Base-by-base conservation (phyloP, 345 rosid species). In the Corymbia maculata region DNA sequence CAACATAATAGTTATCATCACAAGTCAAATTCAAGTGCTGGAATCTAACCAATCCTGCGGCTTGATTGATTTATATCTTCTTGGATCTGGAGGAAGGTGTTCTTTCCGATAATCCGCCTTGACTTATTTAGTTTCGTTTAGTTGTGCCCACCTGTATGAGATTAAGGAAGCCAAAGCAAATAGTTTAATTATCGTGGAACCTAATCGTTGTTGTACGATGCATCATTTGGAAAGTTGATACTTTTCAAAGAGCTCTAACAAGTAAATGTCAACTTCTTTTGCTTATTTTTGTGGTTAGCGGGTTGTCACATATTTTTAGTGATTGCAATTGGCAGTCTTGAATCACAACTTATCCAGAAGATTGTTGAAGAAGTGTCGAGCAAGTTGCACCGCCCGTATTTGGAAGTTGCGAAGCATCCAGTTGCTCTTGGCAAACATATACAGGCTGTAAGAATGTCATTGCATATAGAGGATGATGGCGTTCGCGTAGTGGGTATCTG, bases 281-380 rank as follows among this genome's bases (percentile, higher is more conserved):
- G 28, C 55, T 32, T 52, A 19, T 50, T 52, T 30, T 24, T 52
- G 17, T 42, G 50, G 28, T 59, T 19, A 16, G 42, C 4, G 45
- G 19, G 26, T 14, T 32, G n/a, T 86, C 68, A 12, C 52, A 51
- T 11, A 6, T 30, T 13, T 36, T 10, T 52, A 19, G 13, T 52
- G 21, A 47, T 84, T 55, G 36, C 57, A 84, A 47, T 45, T 86
- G 49, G 86, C 79, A 89, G 90, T 47, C 13, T 45, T 50, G 90
- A 89, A 82, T 84, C 90, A 4, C 57, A 89, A 68, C 85, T 84
- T 28, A 51, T 86, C 79, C 75, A 57, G 36, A 86, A 53, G 32
- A 87, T 89, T 26, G 87, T 89, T 52, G 90, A 87, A 87, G 90
- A 89, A 52, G 87, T 87, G 64, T 85, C 87, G 3, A 87, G 90